Evolutionary conservation across 305 asterid species (phyloP), one percentile per base, ranked within the genome.

Genomic region (Fraxinus latifolia): DNA sequence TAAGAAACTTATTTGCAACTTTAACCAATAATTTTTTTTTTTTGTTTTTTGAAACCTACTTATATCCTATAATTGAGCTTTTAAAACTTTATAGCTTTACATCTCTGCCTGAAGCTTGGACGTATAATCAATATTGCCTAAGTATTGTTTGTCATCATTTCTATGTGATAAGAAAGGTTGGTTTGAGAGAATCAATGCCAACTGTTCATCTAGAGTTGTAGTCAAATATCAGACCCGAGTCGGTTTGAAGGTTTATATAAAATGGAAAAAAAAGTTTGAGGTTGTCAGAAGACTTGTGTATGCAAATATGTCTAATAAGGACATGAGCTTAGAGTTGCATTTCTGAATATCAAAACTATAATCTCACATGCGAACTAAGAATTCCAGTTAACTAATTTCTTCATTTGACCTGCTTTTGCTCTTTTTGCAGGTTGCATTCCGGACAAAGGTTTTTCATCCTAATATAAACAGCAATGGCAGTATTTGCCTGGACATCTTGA

Each of bases 391-490:
- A 71, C 12, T 12, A 2, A 32, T 11, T 3, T 11, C 11, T 39
- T 7, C 39, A 39, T 77, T 58, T 77, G 27, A 9, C 9, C 72
- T 44, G 15, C 3, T 53, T 31, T 34, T 77, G 75, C 67, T 77
- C 19, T 33, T 50, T 73, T 77, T 80, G 60, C 80, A 83, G 87
- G 82, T 87, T 76, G 80, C 83, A 58, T 87, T 83, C 75, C 75
- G 83, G 79, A 85, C 68, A 33, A 74, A 82, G 84, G 79, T 60
- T 9, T 90, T 90, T 77, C 94, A 90, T 87, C 94, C 94, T 2
- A 90, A 90, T 82, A 86, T 90, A 2, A 90, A 90, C 85, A 90
- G 94, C 85, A 90, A 91, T 32, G 94, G 94, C 50, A 91, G 94
- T 88, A 91, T 91, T 79, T 91, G 92, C 86, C 91, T 91, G 0